Percentiles rank a stretch among this genome's conserved stretches.
phyloP scores from a whole-genome alignment of 2,329 filamentous ascomycete genomes.

The Periconia macrospinosa region DNA sequence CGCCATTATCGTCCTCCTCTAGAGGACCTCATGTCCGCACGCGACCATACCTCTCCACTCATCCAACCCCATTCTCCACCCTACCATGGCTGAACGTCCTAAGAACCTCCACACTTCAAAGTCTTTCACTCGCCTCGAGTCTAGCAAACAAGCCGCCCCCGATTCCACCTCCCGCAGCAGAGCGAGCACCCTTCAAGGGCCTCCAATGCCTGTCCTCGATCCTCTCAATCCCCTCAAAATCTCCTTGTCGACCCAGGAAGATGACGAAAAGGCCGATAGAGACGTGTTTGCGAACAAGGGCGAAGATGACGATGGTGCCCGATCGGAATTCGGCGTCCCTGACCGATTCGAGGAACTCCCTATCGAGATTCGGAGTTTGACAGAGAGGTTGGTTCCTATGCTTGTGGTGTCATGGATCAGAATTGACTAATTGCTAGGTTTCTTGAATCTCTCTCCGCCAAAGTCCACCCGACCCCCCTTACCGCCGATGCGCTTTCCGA shows the following conservation, averaged over 20 bases:
- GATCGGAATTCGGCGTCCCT: constrained; percentile 46
- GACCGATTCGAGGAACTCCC: constrained; percentile 86
- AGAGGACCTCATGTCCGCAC: constrained; percentile 26
- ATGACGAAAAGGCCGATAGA: constrained; percentile 30
- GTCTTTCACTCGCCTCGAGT: constrained; percentile 55
- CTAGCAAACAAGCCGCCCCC: constrained; percentile 25
- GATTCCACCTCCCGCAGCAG: constrained; percentile 44
- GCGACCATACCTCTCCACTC: constrained; percentile 17
- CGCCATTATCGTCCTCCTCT: constrained; percentile 20
- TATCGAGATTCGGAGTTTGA: constrained; percentile 87
- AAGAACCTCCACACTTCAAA: constrained; percentile 46
- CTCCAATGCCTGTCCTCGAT: constrained; percentile 45
- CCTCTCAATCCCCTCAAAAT: constrained; percentile 45
- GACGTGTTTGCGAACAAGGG: constrained; percentile 47
- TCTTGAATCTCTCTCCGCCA: constrained; percentile 84
- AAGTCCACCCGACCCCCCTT: constrained; percentile 81
- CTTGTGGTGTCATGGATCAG: too few relatives aligned
- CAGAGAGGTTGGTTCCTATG: constrained; percentile 58
- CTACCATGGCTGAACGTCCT: constrained; percentile 34
- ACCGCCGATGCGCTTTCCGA: constrained; percentile 78
- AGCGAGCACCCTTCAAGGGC: constrained; percentile 51
- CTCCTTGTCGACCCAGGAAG: constrained; percentile 36
- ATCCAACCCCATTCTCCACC: constrained; percentile 3
- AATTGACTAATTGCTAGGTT: constrained; percentile 61
- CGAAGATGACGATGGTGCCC: constrained; percentile 32